Evolutionary conservation across 352 stramenopile genomes (phyloP).

Genomic region (Aphanomyces astaci): DNA sequence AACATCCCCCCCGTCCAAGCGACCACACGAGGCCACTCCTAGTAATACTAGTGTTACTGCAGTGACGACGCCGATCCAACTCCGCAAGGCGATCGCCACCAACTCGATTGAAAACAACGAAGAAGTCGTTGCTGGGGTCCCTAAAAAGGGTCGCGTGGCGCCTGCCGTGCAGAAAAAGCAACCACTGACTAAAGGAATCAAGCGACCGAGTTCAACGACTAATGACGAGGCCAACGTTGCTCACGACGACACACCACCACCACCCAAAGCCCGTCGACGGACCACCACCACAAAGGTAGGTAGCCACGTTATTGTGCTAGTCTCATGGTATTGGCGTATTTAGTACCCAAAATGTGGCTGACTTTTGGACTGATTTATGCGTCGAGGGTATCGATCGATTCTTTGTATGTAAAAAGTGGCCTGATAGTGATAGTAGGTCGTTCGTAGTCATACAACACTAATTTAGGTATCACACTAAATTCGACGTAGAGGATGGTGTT

Average conservation of each 20-base stretch:
- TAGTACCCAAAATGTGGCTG: no score
- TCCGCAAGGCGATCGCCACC: conserved; percentile 2
- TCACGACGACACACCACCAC: not conserved
- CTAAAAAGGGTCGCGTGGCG: not conserved
- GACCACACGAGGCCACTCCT: no score
- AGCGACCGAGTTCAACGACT: not conserved
- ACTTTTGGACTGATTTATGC: no score
- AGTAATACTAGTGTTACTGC: not conserved
- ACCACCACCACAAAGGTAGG: not conserved
- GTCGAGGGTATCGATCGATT: no score
- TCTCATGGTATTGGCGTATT: no score
- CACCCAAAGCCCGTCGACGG: not conserved
- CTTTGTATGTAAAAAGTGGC: no score
- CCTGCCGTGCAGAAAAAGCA: not conserved
- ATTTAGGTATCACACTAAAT: no score
- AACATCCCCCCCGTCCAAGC: conserved; percentile 26
- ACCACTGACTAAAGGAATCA: not conserved
- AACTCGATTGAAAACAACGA: not conserved
- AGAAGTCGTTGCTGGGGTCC: not conserved
- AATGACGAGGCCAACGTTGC: not conserved
- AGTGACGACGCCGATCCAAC: conserved; percentile 1
- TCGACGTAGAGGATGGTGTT: no score
- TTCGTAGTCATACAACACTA: no score
- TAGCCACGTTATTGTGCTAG: no score
- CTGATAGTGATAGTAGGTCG: no score